phyloP scores from a whole-genome alignment of 129 eudicot genomes.

The Centaurea solstitialis region DNA sequence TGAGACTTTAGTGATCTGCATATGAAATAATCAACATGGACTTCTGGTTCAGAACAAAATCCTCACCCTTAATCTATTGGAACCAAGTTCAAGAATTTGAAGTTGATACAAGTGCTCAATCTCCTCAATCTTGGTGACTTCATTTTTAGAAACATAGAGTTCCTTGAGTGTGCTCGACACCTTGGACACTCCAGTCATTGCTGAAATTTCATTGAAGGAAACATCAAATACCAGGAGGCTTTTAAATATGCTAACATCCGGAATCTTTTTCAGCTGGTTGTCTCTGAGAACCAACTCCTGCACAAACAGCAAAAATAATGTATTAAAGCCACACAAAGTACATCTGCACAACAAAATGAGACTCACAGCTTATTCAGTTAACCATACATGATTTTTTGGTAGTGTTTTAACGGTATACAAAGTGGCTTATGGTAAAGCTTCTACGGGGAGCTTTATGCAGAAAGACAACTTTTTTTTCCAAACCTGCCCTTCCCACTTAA shows the following conservation, averaged over 20 bases:
- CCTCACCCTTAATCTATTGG: conserved; percentile 85
- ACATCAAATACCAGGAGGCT: conserved; percentile 83
- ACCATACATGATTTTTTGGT: no score
- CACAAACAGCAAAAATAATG: conserved; percentile 13
- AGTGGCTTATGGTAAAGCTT: no score
- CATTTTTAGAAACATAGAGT: conserved; percentile 94
- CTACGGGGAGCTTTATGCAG: no score
- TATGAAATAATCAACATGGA: not conserved
- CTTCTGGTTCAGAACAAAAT: conserved; percentile 13
- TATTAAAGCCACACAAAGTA: conserved; percentile 3
- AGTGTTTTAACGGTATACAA: no score
- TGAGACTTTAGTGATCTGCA: not conserved
- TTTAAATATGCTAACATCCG: conserved; percentile 85
- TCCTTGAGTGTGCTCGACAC: conserved; percentile 84
- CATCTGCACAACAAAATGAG: not conserved
- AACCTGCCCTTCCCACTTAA: no score
- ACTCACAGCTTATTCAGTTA: no score
- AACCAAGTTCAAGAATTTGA: conserved; percentile 96
- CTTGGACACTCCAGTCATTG: conserved; percentile 75
- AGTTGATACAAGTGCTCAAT: conserved; percentile 82
- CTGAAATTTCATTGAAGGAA: conserved; percentile 84
- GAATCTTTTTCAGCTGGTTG: conserved; percentile 84
- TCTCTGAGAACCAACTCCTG: conserved; percentile 95
- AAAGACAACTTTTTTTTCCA: no score
- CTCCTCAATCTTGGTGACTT: conserved; percentile 88